Evolutionary conservation across 257 asterid genomes (phyloP).

Genomic region (Rubia yunnanensis): DNA sequence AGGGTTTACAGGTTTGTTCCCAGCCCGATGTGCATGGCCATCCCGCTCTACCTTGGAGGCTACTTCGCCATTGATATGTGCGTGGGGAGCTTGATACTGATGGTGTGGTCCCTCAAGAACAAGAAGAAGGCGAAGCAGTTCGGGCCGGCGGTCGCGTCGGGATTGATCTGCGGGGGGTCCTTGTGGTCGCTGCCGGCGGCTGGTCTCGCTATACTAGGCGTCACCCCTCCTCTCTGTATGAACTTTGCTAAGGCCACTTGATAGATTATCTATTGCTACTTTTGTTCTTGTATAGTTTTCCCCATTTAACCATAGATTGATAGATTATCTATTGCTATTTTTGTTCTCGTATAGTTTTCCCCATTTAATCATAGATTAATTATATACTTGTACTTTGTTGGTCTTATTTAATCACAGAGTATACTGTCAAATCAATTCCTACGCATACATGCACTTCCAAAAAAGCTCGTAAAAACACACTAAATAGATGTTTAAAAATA

Average conservation of each 20-base stretch:
- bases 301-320: no score
- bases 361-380: no score
- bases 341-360: no score
- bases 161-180: conserved; percentile 71
- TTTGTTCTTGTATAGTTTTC: no score
- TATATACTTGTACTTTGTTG: no score
- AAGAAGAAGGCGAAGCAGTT: conserved; percentile 29
- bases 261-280: not conserved
- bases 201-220: conserved; percentile 39
- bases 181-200: conserved; percentile 74
- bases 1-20: conserved; percentile 47
- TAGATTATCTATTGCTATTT: no score
- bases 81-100: conserved; percentile 57
- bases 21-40: conserved; percentile 79
- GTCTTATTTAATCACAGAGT: no score
- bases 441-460: no score
- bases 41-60: conserved; percentile 62
- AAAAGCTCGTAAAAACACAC: no score
- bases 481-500: no score
- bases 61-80: conserved; percentile 80
- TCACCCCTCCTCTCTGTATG: conserved; percentile 62
- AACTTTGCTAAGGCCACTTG: not conserved
- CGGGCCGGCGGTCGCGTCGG: conserved; percentile 62
- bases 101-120: conserved; percentile 25
- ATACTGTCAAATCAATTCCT: no score